phyloP scores from a whole-genome alignment of 2,329 filamentous ascomycete genomes.

The Chalaropsis ovoidea region DNA sequence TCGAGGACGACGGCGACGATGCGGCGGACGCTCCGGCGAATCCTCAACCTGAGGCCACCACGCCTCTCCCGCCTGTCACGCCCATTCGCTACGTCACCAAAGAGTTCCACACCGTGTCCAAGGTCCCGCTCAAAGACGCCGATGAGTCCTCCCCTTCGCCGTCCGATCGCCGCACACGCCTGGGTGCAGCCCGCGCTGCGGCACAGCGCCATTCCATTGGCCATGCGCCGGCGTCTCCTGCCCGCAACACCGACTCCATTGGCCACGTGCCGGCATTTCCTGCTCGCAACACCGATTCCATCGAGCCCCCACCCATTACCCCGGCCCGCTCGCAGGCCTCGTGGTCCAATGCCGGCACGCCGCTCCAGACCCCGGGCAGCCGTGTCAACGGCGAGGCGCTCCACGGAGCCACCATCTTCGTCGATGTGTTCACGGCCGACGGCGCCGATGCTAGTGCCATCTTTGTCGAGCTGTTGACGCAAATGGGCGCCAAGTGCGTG shows the following conservation, averaged over 20 bases:
- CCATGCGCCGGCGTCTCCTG: conserved; percentile 26
- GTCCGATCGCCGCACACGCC: conserved; percentile 33
- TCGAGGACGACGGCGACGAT: not conserved
- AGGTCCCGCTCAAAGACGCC: conserved; percentile 62
- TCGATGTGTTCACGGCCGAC: conserved; percentile 74
- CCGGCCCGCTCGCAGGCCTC: conserved; percentile 38
- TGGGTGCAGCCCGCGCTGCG: conserved; percentile 24
- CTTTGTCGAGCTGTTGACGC: conserved; percentile 65
- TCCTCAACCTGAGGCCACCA: conserved; percentile 22
- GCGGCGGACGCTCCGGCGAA: not conserved
- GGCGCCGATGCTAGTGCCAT: conserved; percentile 71
- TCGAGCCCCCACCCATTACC: conserved; percentile 27
- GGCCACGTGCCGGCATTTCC: conserved; percentile 26
- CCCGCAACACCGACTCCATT: conserved; percentile 23
- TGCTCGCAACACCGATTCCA: conserved; percentile 22
- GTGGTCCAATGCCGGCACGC: conserved; percentile 48
- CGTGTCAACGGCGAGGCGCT: conserved; percentile 40
- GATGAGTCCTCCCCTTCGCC: conserved; percentile 46
- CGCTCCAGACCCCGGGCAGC: conserved; percentile 40
- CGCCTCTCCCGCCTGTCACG: conserved; percentile 41
- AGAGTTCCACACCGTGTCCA: conserved; percentile 59
- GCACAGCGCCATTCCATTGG: conserved; percentile 21
- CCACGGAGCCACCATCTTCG: conserved; percentile 64
- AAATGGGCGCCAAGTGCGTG: conserved; percentile 73
- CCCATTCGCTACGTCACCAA: conserved; percentile 45